These are phyloP conservation scores for Pyrenochaeta sp. DNA, from an alignment of 2,329 filamentous ascomycete species.

Conservation along the genomic window DNA sequence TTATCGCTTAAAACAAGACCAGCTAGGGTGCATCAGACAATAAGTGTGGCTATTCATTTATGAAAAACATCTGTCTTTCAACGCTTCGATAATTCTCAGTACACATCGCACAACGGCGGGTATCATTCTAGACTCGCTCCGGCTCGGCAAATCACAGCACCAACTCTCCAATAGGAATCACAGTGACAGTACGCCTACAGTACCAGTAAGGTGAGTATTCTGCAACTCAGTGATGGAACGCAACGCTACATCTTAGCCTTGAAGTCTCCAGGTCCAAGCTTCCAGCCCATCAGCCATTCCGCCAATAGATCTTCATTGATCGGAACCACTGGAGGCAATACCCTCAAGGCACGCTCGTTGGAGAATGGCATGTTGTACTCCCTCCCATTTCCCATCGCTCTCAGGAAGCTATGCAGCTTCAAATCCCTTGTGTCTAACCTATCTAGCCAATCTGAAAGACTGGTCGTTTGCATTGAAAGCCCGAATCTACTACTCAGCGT, in stretches of 20 bases:
- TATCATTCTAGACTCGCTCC: too few relatives aligned
- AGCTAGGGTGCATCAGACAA: too few relatives aligned
- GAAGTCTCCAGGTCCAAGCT: conserved; percentile 3
- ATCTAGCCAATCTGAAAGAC: conserved; percentile 15
- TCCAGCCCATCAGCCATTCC: conserved; percentile 11
- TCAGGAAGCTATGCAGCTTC: conserved; percentile 11
- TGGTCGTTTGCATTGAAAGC: conserved; percentile 1
- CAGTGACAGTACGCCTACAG: too few relatives aligned
- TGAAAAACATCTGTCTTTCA: too few relatives aligned
- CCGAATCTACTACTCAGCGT: conserved; percentile 2
- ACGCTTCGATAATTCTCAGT: too few relatives aligned
- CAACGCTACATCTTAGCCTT: conserved; percentile 2
- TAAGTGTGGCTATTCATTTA: too few relatives aligned
- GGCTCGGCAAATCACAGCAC: too few relatives aligned
- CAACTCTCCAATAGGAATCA: too few relatives aligned
- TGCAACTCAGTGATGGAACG: too few relatives aligned
- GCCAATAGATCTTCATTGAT: conserved; percentile 9
- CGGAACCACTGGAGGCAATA: neutral
- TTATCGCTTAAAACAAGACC: too few relatives aligned
- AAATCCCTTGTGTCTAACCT: conserved; percentile 4
- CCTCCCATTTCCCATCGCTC: conserved; percentile 9
- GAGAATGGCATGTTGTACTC: conserved; percentile 5
- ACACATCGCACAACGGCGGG: too few relatives aligned
- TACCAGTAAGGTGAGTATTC: too few relatives aligned
- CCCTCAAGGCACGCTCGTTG: neutral